phyloP scores from a whole-genome alignment of 2,329 filamentous ascomycete species.

The Diaporthe nobilis region DNA sequence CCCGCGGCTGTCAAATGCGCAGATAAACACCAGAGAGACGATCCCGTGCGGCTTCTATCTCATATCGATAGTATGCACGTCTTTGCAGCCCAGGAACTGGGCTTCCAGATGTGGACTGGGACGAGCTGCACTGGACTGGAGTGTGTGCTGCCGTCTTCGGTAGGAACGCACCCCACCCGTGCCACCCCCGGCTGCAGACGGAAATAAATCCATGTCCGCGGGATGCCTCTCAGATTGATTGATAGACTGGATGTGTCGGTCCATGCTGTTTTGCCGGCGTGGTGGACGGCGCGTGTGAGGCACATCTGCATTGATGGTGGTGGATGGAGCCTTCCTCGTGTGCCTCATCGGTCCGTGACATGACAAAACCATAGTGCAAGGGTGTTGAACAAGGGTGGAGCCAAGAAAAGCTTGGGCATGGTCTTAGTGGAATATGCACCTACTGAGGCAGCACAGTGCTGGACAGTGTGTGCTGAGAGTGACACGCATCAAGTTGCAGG shows the following conservation, averaged over 20 bases:
- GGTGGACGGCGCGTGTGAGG: background rate
- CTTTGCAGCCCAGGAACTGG: background rate
- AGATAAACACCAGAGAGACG: background rate
- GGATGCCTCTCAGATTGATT: background rate
- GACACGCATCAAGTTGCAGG: background rate
- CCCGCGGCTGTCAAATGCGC: slow-evolving; percentile 7
- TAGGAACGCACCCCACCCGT: background rate
- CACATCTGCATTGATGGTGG: background rate
- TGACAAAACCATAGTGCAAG: background rate
- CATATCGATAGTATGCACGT: slow-evolving; percentile 11
- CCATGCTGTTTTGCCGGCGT: background rate
- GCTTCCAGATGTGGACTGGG: background rate
- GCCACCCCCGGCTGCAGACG: background rate
- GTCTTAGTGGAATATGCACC: background rate
- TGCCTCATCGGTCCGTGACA: slow-evolving; percentile 4
- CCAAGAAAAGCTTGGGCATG: background rate
- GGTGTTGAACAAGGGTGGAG: background rate
- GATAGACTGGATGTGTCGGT: background rate
- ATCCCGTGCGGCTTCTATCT: background rate
- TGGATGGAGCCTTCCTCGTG: background rate
- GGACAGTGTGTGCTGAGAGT: background rate
- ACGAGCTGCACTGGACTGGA: background rate
- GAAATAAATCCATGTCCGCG: background rate
- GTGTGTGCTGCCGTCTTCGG: slow-evolving; percentile 11
- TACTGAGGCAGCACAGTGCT: background rate